Base-by-base conservation (phyloP, 495 filamentous ascomycete genomes). In the Corynascus novoguineensis region DNA sequence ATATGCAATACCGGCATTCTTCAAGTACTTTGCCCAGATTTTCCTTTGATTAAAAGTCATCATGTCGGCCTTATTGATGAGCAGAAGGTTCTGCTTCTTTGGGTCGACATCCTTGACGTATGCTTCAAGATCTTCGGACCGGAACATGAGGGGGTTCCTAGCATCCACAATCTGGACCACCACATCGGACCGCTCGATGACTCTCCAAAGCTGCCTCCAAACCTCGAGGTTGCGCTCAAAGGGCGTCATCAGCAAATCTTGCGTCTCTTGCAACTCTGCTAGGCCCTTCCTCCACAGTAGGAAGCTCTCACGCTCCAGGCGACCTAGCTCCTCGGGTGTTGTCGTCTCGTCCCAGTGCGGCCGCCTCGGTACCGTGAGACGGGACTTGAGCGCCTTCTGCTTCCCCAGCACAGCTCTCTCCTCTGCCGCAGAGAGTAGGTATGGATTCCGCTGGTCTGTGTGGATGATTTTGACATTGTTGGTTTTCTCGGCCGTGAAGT, bases 1-100 rank as follows among this genome's bases (percentile, higher is more conserved):
- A 74, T 90, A 99, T 53, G 85, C 83, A 64, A 99, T 93, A 14
- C 83, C 81, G 25, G 86, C 81, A 52, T 81, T 76, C 64, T 88
- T 85, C 60, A 99, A 95, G 65, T 95, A 91, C 51, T 86, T 81
- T 8, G 92, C 90, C 95, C 95, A 99, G 1, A 77, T 76, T 63
- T 83, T 83, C 63, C 95, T 76, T 71, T 99, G 95, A 62, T 84
- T 82, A 52, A 83, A 70, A 15, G 90, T 93, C 89, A 99, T 90
- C 95, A 99, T 95, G 77, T 99, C 95, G 38, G 95, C 92, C 81
- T 99, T 99, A 76, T 99, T 99, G 53, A 99, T 90, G 35, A 99
- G 75, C 44, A 99, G 72, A 64, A 99, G 65, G 69, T 99, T 99
- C 61, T 88, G 81, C 79, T 99, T 99, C 66, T 81, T 83, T 1